Evolutionary conservation across 2,329 filamentous ascomycete species (phyloP).

Genomic region (Neophaeococcomyces mojaviensis): DNA sequence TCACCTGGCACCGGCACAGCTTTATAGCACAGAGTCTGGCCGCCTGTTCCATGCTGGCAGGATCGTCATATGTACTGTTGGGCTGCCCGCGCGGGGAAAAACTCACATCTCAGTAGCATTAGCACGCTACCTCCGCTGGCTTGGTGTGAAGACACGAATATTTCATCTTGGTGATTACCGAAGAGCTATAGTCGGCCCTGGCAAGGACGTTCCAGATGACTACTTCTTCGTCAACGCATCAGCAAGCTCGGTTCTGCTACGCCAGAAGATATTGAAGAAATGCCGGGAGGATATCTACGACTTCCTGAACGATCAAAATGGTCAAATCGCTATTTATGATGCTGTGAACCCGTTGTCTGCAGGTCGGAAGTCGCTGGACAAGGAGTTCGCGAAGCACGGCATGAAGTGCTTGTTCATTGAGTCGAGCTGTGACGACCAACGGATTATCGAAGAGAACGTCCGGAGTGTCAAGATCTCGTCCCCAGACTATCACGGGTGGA

Average conservation of each 20-base stretch:
- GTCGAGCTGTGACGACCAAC: conserved; percentile 86
- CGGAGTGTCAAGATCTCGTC: conserved; percentile 96
- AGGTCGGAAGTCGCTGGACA: conserved; percentile 75
- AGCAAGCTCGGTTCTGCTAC: conserved; percentile 80
- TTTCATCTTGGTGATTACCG: conserved; percentile 97
- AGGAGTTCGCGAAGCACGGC: conserved; percentile 96
- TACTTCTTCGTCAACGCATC: conserved; percentile 97
- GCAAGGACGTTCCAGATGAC: conserved; percentile 81
- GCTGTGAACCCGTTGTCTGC: conserved; percentile 86
- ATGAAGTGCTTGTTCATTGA: conserved; percentile 97
- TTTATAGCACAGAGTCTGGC: conserved; percentile 97
- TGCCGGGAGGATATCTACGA: conserved; percentile 95
- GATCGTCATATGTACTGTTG: conserved; percentile 95
- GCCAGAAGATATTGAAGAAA: conserved; percentile 96
- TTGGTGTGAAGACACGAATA: conserved; percentile 95
- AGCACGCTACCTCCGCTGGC: conserved; percentile 89
- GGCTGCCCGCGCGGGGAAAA: conserved; percentile 88
- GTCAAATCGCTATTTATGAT: conserved; percentile 96
- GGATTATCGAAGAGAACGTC: conserved; percentile 92
- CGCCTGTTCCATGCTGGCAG: conserved; percentile 93
- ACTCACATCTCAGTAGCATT: conserved; percentile 96
- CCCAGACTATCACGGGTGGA: conserved; percentile 90
- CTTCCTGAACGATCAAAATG: conserved; percentile 94
- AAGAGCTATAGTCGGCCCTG: conserved; percentile 77
- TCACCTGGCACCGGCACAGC: conserved; percentile 84